Percentiles rank a stretch among this genome's conserved stretches.
phyloP scores from a whole-genome alignment of 345 rosid genomes.

The Gynandropsis gynandra region DNA sequence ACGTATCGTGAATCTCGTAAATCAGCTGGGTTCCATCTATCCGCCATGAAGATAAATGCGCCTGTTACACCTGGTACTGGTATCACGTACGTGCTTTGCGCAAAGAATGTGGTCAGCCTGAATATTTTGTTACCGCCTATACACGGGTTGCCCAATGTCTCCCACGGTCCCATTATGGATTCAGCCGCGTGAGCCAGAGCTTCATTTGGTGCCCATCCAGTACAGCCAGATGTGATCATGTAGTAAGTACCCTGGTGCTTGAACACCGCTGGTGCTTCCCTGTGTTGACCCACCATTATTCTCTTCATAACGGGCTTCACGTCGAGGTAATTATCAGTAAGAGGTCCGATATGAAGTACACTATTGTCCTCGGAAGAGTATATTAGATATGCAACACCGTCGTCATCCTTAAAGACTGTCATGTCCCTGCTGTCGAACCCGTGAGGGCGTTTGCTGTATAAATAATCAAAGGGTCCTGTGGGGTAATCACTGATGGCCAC shows the following conservation, averaged over 20 bases:
- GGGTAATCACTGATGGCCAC: conserved; percentile 66
- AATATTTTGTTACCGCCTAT: conserved; percentile 72
- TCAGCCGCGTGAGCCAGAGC: conserved; percentile 81
- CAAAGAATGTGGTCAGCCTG: conserved; percentile 63
- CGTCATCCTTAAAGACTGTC: conserved; percentile 87
- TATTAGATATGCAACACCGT: conserved; percentile 63
- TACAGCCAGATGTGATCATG: conserved; percentile 89
- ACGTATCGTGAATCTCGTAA: conserved; percentile 80
- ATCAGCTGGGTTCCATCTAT: conserved; percentile 91
- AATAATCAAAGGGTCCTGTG: conserved; percentile 72
- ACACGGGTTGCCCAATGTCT: conserved; percentile 85
- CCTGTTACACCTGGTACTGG: conserved; percentile 69
- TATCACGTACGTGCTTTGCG: conserved; percentile 80
- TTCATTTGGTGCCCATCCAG: conserved; percentile 98
- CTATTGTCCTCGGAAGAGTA: conserved; percentile 87
- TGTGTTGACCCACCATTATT: conserved; percentile 58
- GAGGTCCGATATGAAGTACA: conserved; percentile 83
- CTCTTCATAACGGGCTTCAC: conserved; percentile 44
- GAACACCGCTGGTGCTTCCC: conserved; percentile 91
- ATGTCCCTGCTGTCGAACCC: conserved; percentile 87
- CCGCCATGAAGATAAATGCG: conserved; percentile 79
- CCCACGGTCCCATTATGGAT: conserved; percentile 92
- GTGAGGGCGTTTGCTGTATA: conserved; percentile 73
- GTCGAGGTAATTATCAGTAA: conserved; percentile 63
- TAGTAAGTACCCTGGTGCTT: conserved; percentile 72